Percentiles rank a stretch among this genome's conserved stretches.
Evolutionary conservation across 164 flowering plant species (phyloP).

Genomic region (Chloranthus sessilifolius): DNA sequence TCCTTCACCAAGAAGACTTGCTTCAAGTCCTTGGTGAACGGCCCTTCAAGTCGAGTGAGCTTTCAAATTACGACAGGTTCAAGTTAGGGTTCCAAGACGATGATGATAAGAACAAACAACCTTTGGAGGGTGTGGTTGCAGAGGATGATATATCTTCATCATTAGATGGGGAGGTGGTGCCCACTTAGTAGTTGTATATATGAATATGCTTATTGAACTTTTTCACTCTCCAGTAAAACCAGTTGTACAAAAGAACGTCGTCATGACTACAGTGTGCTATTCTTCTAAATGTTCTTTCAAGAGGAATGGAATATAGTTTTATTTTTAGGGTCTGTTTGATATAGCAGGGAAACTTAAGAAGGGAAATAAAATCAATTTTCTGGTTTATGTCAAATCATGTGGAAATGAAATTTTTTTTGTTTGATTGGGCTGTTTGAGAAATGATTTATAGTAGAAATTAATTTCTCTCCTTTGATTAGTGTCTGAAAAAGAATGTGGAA

Average conservation of each 20-base stretch:
- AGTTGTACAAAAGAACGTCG: slow-evolving; percentile 15
- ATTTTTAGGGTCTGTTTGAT: too few species aligned
- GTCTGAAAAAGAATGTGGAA: too few species aligned
- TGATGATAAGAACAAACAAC: slow-evolving; percentile 26
- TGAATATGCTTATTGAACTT: slow-evolving; percentile 12
- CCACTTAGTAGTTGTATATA: slow-evolving; percentile 40
- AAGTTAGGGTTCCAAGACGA: slow-evolving; percentile 65
- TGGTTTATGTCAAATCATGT: too few species aligned
- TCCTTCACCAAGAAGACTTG: slow-evolving; percentile 87
- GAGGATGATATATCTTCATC: slow-evolving; percentile 47
- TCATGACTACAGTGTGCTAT: too few species aligned
- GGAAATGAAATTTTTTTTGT: too few species aligned
- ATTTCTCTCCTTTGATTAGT: too few species aligned
- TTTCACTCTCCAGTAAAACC: neutral
- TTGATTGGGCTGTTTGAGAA: too few species aligned
- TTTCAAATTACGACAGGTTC: slow-evolving; percentile 71
- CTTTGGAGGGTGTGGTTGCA: slow-evolving; percentile 15
- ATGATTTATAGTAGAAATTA: too few species aligned
- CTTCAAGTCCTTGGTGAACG: slow-evolving; percentile 69
- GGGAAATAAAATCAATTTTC: too few species aligned
- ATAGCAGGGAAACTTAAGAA: too few species aligned
- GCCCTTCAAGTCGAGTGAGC: slow-evolving; percentile 65
- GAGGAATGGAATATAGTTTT: too few species aligned
- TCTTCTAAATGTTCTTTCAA: too few species aligned
- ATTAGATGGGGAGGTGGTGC: slow-evolving; percentile 44